Evolutionary conservation across 2,329 filamentous ascomycete species (phyloP).

Genomic region (Alternaria panax): DNA sequence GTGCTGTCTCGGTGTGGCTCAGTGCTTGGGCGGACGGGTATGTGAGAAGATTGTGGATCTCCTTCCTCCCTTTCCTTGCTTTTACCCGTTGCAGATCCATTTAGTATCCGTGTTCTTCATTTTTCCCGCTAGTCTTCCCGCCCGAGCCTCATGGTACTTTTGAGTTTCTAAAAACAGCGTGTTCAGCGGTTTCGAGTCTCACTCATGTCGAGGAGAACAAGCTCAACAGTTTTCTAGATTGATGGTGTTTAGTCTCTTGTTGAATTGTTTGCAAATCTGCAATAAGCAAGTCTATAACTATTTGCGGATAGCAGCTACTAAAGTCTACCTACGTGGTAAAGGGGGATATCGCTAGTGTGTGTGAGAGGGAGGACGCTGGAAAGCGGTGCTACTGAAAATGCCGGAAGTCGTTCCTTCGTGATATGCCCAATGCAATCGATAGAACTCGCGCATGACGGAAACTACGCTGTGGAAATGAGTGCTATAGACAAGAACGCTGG

Average conservation of each 20-base stretch:
- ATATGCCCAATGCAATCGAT: constrained; percentile 5
- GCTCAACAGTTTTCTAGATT: neutral
- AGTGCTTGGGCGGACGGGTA: neutral
- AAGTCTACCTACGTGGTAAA: constrained; percentile 1
- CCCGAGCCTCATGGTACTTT: neutral
- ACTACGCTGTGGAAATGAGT: neutral
- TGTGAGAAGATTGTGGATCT: neutral
- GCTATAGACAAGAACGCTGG: constrained; percentile 16
- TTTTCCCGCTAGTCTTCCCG: neutral
- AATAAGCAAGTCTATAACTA: constrained; percentile 3
- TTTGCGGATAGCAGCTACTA: neutral
- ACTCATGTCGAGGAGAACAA: neutral
- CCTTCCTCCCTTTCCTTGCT: neutral
- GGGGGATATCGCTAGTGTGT: constrained; percentile 2
- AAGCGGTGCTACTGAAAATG: constrained; percentile 15
- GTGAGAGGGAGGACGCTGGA: constrained; percentile 2
- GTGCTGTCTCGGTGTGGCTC: neutral
- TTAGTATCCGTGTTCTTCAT: neutral
- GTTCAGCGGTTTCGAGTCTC: neutral
- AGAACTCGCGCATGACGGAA: neutral
- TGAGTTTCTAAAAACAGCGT: neutral
- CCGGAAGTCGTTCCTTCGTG: constrained; percentile 33
- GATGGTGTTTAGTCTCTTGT: neutral
- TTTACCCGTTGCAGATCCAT: neutral
- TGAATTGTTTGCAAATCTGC: neutral